Conservation (phyloP, 495 filamentous ascomycete genomes). For the Daldinia concentrica region DNA sequence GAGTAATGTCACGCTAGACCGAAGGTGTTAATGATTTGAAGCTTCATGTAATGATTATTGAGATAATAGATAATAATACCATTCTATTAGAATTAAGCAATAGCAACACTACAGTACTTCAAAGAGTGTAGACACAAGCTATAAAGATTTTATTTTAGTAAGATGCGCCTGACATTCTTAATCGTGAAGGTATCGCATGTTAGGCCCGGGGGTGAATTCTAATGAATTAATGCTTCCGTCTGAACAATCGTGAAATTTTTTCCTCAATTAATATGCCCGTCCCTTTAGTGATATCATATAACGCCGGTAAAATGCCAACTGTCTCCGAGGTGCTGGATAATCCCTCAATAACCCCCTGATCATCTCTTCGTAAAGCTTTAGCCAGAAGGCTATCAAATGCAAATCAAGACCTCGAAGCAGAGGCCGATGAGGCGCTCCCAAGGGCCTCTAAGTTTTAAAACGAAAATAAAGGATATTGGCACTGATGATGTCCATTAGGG, state of each 20-base stretch:
- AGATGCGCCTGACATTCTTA: slow-evolving; percentile 37
- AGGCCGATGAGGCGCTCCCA: slow-evolving; percentile 7
- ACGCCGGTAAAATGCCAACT: slow-evolving; percentile 43
- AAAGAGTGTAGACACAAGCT: slow-evolving; percentile 16
- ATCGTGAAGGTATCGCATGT: slow-evolving; percentile 32
- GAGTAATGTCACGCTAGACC: not conserved
- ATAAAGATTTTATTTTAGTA: slow-evolving; percentile 8
- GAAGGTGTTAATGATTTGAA: too few species aligned
- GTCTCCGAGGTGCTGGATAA: slow-evolving; percentile 38
- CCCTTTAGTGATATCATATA: slow-evolving; percentile 42
- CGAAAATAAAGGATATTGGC: not conserved
- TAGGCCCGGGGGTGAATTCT: slow-evolving; percentile 15
- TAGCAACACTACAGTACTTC: slow-evolving; percentile 15
- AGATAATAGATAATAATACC: not conserved
- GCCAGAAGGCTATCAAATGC: slow-evolving; percentile 34
- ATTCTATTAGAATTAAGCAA: slow-evolving; percentile 31
- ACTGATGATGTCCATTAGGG: not conserved
- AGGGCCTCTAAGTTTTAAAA: slow-evolving; percentile 2
- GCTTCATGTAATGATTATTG: not conserved
- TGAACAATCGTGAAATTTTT: slow-evolving; percentile 27
- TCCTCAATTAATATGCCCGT: slow-evolving; percentile 28
- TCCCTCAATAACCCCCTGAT: slow-evolving; percentile 39
- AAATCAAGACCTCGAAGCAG: slow-evolving; percentile 42
- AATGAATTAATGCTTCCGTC: slow-evolving; percentile 34
- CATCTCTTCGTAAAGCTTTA: slow-evolving; percentile 42